A percentile compares a stretch with the other conserved stretches of the same genome.
These are phyloP conservation scores for Acanthamoeba triangularis DNA, from an alignment of 208 protist species.

Conservation along the genomic window DNA sequence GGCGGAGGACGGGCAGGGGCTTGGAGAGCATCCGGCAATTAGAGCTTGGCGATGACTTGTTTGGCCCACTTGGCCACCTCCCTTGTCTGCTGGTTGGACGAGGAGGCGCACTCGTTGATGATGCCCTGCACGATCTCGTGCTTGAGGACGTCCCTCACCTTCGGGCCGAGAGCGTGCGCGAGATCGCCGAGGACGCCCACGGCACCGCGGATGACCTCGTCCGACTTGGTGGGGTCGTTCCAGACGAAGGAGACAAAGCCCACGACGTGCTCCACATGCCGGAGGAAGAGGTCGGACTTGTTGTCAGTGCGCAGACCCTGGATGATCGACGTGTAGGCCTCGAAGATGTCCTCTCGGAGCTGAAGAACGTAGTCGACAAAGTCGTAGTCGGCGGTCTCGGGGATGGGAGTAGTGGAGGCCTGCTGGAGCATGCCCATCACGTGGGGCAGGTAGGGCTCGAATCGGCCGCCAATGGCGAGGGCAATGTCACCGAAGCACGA, in stretches of 20 bases:
- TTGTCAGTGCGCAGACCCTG: conserved; percentile 87
- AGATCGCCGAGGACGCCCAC: conserved; percentile 86
- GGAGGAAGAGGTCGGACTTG: conserved; percentile 78
- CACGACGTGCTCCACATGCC: conserved; percentile 83
- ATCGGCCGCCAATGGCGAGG: conserved; percentile 94
- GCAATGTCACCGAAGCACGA: conserved; percentile 97
- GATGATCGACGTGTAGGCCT: conserved; percentile 91
- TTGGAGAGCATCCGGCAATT: neutral
- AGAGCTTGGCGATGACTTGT: conserved; percentile 74
- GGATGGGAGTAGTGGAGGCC: conserved; percentile 74
- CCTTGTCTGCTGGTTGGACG: conserved; percentile 36
- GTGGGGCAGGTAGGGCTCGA: conserved; percentile 93
- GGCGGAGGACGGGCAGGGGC: neutral
- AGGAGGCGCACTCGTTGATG: conserved; percentile 71
- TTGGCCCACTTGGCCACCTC: conserved; percentile 83
- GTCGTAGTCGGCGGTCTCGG: conserved; percentile 80
- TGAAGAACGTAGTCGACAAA: conserved; percentile 88
- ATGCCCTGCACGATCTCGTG: conserved; percentile 77
- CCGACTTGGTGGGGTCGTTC: conserved; percentile 70
- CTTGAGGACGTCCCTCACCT: conserved; percentile 39
- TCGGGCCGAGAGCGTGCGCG: conserved; percentile 62
- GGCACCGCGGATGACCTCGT: conserved; percentile 82
- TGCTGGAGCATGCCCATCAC: conserved; percentile 93
- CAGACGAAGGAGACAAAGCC: conserved; percentile 78
- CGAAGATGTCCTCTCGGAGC: conserved; percentile 89